Evolutionary conservation across 1,284 basidiomycete genomes (phyloP).

Genomic region (Puccinia novopanici): DNA sequence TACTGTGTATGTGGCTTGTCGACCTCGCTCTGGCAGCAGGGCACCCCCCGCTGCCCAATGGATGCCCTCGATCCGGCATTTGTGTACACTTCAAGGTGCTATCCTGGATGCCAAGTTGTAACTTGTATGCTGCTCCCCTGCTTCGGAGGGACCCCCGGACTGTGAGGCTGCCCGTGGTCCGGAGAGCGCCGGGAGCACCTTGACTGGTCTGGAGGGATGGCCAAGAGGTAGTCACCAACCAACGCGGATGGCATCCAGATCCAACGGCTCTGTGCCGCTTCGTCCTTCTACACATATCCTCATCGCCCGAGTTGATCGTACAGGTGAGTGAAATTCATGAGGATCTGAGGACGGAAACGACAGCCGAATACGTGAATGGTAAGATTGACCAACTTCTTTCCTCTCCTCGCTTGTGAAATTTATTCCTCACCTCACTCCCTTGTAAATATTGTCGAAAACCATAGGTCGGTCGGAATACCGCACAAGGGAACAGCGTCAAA

Average conservation of each 20-base stretch:
- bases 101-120: too few relatives aligned
- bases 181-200: too few relatives aligned
- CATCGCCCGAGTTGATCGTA: conserved; percentile 30
- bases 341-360: conserved; percentile 34
- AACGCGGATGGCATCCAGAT: conserved; percentile 46
- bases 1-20: too few relatives aligned
- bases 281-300: conserved; percentile 34
- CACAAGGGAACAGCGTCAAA: conserved; percentile 32
- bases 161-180: too few relatives aligned
- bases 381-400: background rate
- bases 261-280: conserved; percentile 41
- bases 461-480: conserved; percentile 37
- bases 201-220: too few relatives aligned
- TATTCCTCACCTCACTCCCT: background rate
- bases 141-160: too few relatives aligned
- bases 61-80: too few relatives aligned
- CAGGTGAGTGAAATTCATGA: conserved; percentile 44
- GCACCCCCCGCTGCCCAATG: too few relatives aligned
- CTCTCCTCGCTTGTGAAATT: background rate
- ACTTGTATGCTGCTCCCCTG: too few relatives aligned
- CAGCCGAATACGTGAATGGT: conserved; percentile 38
- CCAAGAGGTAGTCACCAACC: too few relatives aligned
- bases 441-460: background rate
- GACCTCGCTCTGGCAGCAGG: too few relatives aligned
- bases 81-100: too few relatives aligned